Evolutionary conservation across 2,329 filamentous ascomycete genomes (phyloP).

Genomic region (Fulvia fulva): DNA sequence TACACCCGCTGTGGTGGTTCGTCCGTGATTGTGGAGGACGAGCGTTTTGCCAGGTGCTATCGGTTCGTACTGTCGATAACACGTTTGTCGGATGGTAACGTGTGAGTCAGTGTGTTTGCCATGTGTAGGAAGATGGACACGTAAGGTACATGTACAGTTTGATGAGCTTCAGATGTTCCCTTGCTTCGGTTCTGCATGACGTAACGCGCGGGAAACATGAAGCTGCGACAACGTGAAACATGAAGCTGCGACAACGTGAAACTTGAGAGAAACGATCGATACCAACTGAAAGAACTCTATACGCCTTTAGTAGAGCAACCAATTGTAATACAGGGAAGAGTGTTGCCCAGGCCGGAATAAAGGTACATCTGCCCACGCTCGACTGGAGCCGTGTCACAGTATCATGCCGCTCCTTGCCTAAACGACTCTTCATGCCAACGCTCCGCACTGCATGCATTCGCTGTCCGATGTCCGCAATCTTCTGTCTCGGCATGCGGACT

Average conservation of each 20-base stretch:
- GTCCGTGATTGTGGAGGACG: not conserved
- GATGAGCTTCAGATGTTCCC: not conserved
- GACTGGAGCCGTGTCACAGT: conserved; percentile 20
- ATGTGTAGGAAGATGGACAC: conserved; percentile 2
- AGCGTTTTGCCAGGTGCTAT: not conserved
- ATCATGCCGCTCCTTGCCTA: conserved; percentile 19
- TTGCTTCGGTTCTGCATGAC: conserved; percentile 4
- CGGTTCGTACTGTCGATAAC: not conserved
- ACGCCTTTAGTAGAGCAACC: conserved; percentile 28
- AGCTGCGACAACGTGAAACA: not conserved
- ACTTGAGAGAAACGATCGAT: not conserved
- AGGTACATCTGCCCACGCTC: conserved; percentile 28
- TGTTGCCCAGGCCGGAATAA: conserved; percentile 29
- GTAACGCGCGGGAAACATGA: conserved; percentile 2
- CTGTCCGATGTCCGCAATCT: conserved; percentile 29
- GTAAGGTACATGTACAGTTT: conserved; percentile 2
- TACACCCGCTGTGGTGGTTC: not conserved
- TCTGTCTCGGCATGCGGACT: conserved; percentile 29
- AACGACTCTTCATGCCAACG: conserved; percentile 21
- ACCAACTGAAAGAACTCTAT: conserved; percentile 23
- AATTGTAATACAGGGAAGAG: conserved; percentile 35
- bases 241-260: not conserved
- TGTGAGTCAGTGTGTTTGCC: not conserved
- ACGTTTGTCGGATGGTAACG: not conserved
- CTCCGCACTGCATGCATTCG: conserved; percentile 16